phyloP scores from a whole-genome alignment of 257 asterid species.

The Jacaranda copaia region DNA sequence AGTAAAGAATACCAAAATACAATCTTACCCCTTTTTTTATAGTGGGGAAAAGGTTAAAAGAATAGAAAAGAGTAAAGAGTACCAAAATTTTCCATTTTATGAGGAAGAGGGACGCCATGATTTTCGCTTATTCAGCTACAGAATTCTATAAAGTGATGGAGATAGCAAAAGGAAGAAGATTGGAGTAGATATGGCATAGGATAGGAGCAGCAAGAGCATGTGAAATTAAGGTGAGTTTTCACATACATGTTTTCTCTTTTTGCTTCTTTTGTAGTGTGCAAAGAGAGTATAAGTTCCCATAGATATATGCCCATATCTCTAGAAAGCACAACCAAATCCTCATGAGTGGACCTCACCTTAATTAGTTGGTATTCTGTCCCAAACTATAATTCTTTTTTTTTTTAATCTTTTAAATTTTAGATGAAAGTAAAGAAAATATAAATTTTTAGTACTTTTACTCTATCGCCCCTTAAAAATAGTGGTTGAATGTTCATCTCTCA shows the following conservation, averaged over 20 bases:
- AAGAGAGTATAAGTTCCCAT: constrained; percentile 24
- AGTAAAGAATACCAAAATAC: too few species aligned
- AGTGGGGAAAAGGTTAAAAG: too few species aligned
- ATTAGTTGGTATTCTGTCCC: neutral
- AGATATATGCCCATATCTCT: constrained; percentile 20
- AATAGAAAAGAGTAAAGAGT: neutral
- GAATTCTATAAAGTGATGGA: constrained; percentile 32
- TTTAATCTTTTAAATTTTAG: neutral
- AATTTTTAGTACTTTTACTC: neutral
- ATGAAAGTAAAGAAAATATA: neutral
- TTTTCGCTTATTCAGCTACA: constrained; percentile 20
- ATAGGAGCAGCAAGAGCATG: constrained; percentile 33
- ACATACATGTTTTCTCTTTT: constrained; percentile 22
- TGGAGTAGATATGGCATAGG: neutral
- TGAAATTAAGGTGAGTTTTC: constrained; percentile 36
- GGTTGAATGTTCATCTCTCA: neutral
- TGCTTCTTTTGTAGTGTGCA: constrained; percentile 37
- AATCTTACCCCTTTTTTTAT: too few species aligned
- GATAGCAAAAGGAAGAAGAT: neutral
- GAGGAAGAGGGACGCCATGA: constrained; percentile 16
- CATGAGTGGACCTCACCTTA: constrained; percentile 12
- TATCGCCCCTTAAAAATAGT: neutral
- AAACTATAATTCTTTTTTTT: neutral
- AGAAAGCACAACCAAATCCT: constrained; percentile 37
- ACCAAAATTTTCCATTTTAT: neutral